Conservation (phyloP, 768 basidiomycete species). For the Suillus plorans region DNA sequence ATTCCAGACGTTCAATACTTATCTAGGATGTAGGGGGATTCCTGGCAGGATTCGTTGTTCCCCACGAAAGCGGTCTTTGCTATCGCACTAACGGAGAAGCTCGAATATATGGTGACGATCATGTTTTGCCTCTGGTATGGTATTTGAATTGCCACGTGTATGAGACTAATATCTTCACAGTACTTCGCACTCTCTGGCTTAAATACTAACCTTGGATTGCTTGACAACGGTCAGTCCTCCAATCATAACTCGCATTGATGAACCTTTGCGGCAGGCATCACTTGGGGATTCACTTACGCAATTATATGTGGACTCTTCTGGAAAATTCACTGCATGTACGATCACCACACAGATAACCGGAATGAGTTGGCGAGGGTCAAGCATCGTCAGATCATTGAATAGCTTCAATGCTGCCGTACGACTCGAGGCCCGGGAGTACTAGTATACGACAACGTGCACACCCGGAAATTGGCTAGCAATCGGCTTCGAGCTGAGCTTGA, state of each 20-base stretch:
- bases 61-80: conserved; percentile 88
- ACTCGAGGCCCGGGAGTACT: too few relatives aligned
- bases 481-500: too few relatives aligned
- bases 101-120: conserved; percentile 92
- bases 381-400: conserved; percentile 82
- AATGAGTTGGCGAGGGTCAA: conserved; percentile 79
- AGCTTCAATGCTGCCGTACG: too few relatives aligned
- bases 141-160: not conserved
- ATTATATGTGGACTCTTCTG: conserved; percentile 80
- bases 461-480: too few relatives aligned
- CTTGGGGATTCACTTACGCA: conserved; percentile 86
- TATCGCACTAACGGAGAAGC: conserved; percentile 83
- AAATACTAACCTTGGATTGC: conserved; percentile 83
- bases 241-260: not conserved
- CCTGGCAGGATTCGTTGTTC: conserved; percentile 77
- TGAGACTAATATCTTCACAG: conserved; percentile 31
- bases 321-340: conserved; percentile 87
- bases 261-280: conserved; percentile 46
- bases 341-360: conserved; percentile 65
- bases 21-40: conserved; percentile 60
- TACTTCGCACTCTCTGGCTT: conserved; percentile 95
- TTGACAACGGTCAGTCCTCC: conserved; percentile 61
- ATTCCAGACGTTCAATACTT: not conserved
- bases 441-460: too few relatives aligned
- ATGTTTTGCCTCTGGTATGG: conserved; percentile 78